Percentiles rank a stretch among this genome's conserved stretches.
Conservation (phyloP, 2,329 filamentous ascomycete species). For the Proliferodiscus dingleyae region DNA sequence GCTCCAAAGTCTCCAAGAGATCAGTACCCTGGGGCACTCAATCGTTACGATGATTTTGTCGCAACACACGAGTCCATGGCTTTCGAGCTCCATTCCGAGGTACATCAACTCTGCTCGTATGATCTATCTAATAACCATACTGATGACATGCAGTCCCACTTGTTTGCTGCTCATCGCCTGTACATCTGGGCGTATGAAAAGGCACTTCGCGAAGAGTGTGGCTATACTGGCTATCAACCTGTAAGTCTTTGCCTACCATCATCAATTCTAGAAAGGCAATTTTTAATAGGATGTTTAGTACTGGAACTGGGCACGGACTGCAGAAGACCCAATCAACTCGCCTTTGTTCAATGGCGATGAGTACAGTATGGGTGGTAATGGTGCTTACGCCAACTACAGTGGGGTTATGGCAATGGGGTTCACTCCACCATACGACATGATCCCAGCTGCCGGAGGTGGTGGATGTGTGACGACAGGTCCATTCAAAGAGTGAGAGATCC, state of each 20-base stretch:
- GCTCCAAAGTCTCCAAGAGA: slow-evolving; percentile 28
- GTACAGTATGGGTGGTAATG: slow-evolving; percentile 46
- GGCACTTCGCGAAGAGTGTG: slow-evolving; percentile 38
- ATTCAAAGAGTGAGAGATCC: slow-evolving; percentile 34
- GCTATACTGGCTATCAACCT: slow-evolving; percentile 39
- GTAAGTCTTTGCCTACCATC: slow-evolving; percentile 30
- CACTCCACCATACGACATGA: slow-evolving; percentile 20
- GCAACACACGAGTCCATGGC: slow-evolving; percentile 34
- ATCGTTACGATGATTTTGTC: slow-evolving; percentile 36
- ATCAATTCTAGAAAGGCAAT: slow-evolving; percentile 18
- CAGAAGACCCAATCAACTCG: slow-evolving; percentile 40
- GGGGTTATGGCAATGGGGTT: slow-evolving; percentile 14
- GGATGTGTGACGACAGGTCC: slow-evolving; percentile 48
- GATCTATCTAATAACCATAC: background rate
- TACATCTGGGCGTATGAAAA: slow-evolving; percentile 36
- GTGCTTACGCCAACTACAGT: slow-evolving; percentile 29
- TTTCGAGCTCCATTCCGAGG: slow-evolving; percentile 16
- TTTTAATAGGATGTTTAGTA: too few relatives aligned
- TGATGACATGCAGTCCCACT: slow-evolving; percentile 1
- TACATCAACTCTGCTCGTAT: background rate
- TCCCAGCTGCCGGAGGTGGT: slow-evolving; percentile 45
- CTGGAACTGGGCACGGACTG: slow-evolving; percentile 45
- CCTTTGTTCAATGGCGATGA: slow-evolving; percentile 51
- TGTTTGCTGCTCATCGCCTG: slow-evolving; percentile 3
- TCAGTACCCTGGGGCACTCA: slow-evolving; percentile 31